Evolutionary conservation across 2,329 filamentous ascomycete genomes (phyloP).

Genomic region (Sarocladiaceae sp.): DNA sequence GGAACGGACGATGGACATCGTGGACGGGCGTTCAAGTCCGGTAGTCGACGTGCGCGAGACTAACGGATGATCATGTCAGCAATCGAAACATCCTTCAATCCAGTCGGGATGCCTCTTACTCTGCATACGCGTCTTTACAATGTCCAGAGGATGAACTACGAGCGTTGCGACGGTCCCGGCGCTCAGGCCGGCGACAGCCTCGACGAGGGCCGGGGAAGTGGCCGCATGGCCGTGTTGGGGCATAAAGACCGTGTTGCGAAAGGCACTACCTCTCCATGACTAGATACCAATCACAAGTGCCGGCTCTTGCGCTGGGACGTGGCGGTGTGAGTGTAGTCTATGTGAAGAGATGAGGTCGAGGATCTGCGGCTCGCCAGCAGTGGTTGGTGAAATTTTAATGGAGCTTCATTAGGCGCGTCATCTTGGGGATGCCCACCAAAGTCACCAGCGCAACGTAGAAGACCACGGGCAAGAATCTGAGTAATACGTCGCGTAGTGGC

Average conservation of each 20-base stretch:
- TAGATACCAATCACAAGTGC: constrained; percentile 3
- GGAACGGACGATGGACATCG: constrained; percentile 45
- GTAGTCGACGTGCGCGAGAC: constrained; percentile 43
- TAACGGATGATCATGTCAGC: constrained; percentile 19
- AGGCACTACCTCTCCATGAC: constrained; percentile 10
- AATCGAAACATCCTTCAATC: background rate
- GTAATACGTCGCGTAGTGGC: background rate
- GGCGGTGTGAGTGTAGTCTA: no score
- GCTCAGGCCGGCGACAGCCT: constrained; percentile 82
- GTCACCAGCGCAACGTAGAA: background rate
- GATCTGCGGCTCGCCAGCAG: background rate
- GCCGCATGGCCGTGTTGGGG: constrained; percentile 45
- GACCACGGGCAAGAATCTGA: background rate
- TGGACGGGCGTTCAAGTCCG: constrained; percentile 35
- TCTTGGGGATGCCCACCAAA: background rate
- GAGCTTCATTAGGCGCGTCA: constrained; percentile 1
- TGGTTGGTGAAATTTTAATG: constrained; percentile 3
- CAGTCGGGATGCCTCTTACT: constrained; percentile 40
- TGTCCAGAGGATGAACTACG: constrained; percentile 84
- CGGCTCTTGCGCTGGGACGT: background rate
- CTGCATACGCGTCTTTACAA: constrained; percentile 95
- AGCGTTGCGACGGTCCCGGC: constrained; percentile 84
- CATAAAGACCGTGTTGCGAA: constrained; percentile 31
- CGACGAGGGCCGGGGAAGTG: constrained; percentile 71
- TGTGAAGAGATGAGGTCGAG: background rate